phyloP scores from a whole-genome alignment of 2,329 filamentous ascomycete genomes.

The Massarina eburnea region DNA sequence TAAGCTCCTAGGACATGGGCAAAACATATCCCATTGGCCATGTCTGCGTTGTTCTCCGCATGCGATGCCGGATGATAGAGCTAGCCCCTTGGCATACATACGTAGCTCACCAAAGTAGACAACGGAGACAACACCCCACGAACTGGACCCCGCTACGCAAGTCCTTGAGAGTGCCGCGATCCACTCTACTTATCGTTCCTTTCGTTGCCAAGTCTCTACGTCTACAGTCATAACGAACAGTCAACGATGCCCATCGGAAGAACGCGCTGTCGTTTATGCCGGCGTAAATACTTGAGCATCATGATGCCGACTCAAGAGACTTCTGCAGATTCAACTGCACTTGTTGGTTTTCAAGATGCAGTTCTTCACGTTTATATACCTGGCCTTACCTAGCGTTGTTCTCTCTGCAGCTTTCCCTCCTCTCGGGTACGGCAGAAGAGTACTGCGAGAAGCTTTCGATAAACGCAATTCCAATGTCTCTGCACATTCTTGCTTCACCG shows the following conservation, averaged over 20 bases:
- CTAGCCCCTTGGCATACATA: too few relatives aligned
- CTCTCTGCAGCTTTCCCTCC: conserved; percentile 16
- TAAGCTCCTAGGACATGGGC: too few relatives aligned
- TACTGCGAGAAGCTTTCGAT: conserved; percentile 20
- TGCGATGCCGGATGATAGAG: too few relatives aligned
- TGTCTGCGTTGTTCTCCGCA: too few relatives aligned
- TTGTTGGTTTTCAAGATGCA: conserved; percentile 2
- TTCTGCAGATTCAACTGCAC: too few relatives aligned
- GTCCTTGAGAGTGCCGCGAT: too few relatives aligned
- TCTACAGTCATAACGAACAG: not conserved
- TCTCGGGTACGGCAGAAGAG: conserved; percentile 23
- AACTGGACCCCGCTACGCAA: too few relatives aligned
- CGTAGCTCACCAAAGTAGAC: too few relatives aligned
- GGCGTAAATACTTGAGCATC: too few relatives aligned
- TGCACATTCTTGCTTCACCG: conserved; percentile 13
- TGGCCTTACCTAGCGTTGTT: not conserved
- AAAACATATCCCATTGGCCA: too few relatives aligned
- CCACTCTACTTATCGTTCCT: not conserved
- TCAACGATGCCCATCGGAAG: not conserved
- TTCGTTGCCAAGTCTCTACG: not conserved
- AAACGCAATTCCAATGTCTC: conserved; percentile 17
- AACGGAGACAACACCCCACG: too few relatives aligned
- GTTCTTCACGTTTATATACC: not conserved
- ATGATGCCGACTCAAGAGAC: too few relatives aligned
- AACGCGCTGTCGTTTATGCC: not conserved